Base-by-base conservation (phyloP, 2,329 filamentous ascomycete genomes). In the Reticulascus tulasneorum region DNA sequence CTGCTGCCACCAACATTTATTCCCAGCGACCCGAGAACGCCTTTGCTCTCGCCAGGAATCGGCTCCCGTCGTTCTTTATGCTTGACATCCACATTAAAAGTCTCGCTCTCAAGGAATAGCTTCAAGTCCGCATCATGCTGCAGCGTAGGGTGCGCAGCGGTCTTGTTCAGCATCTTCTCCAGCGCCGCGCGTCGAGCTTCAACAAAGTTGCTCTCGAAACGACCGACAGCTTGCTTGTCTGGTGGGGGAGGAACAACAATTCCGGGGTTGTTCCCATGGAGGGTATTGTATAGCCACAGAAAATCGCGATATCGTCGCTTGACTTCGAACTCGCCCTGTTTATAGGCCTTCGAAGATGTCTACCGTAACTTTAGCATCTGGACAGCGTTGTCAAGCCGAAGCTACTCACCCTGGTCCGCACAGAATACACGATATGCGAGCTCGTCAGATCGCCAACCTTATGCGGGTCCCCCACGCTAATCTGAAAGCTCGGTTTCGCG, bases 121-220 rank as follows among this genome's bases (percentile, higher is more conserved):
- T 98, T 98, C 44, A 98, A 65, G 55, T 98, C 93, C 6, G 78
- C 82, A 55, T 98, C 93, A 52, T 95, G 87, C 57, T 97, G 93
- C 47, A 98, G 70, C 22, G 89, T 86, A 7, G 88, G 84, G 59
- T 98, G 93, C 9, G 81, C 78, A 4, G 91, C 88, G 42, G 82
- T 93, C 71, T 95, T 97, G 75, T 96, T 97, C 36, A 96, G 71
- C 93, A 98, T 98, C 58, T 93, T 87, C 64, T 98, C 93, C 40
- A 98, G 67, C 11, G 93, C 93, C 44, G 89, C 86, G 50, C 93
- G 79, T 52, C 93, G 76, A 27, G 86, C 88, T 63, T 98, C 93
- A 45, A 98, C 89, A 62, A 98, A 98, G 60, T 96, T 94, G 48
- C 79, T 86, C 62, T 98, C 91, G 56, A 98, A 98, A 24, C 93